Base-by-base conservation (phyloP, 495 filamentous ascomycete species). In the Hypoxylon cercidicola region DNA sequence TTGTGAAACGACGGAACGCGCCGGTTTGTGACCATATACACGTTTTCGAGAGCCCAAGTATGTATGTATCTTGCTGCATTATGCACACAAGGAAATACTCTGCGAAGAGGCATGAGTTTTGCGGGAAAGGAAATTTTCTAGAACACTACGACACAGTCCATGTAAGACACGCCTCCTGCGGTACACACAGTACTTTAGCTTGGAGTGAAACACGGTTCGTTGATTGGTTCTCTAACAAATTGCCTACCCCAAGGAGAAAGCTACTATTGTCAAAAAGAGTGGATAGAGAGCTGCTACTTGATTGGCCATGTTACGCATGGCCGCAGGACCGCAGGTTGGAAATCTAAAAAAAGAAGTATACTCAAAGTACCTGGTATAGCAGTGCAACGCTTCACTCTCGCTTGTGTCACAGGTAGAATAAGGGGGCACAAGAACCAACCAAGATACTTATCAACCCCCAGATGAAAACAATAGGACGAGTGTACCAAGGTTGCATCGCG, bases 281-380 rank as follows among this genome's bases (percentile, higher is more conserved):
- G 23, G 6, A 41, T 9, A 32, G 30, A 10, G 3, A 32, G 9
- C 30, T 1, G 4, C 7, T 32, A 11, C 30, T 11, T 32, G 30
- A 32, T 32, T 32, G 30, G 30, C 30, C 30, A 32, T 32, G 30
- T 32, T 32, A 32, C 30, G 30, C 30, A 32, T 32, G 30, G 30
- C 30, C 30, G 3, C 3, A 3, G 25, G 25, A 3, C 25, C 30
- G 40, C 50, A 59, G 34, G 55, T 48, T 47, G 15, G 53, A 9
- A 43, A 47, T 64, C 62, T 64, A 64, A 59, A 64, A 59, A 64
- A 64, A 64, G 62, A 64, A 64, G 7, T 32, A 32, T 32, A 32
- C 30, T 8, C 9, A 4, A 32, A 32, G 30, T 32, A 32, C 23
- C 23, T 25, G 5, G 8, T 32, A 32, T 32, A 32, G 30, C 30